Evolutionary conservation across 2,329 filamentous ascomycete species (phyloP).

Genomic region (Alternaria brassicicola): DNA sequence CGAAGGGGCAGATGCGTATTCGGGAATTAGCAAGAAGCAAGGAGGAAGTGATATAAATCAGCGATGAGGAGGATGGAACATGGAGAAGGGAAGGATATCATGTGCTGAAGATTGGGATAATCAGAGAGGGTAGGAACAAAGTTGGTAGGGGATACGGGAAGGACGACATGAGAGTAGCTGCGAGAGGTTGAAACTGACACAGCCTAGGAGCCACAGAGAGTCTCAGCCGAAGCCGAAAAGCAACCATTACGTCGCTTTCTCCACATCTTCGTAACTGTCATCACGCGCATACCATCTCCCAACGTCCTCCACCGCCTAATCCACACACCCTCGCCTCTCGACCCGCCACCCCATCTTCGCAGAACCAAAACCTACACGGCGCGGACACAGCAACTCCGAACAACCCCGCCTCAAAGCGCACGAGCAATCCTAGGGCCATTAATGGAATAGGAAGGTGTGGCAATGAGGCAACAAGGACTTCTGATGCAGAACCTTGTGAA

Average conservation of each 20-base stretch:
- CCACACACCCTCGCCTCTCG: background rate
- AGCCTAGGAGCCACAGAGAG: background rate
- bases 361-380: constrained; percentile 21
- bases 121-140: background rate
- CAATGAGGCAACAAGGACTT: constrained; percentile 7
- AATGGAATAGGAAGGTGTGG: constrained; percentile 16
- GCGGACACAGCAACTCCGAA: constrained; percentile 17
- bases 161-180: background rate
- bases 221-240: background rate
- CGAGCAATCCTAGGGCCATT: constrained; percentile 18
- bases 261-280: background rate
- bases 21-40: background rate
- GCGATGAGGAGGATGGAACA: background rate
- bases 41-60: background rate
- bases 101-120: background rate
- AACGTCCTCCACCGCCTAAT: background rate
- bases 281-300: background rate
- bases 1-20: background rate
- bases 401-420: constrained; percentile 10
- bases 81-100: background rate
- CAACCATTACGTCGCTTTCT: background rate
- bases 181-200: background rate
- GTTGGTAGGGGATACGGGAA: background rate
- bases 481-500: constrained; percentile 10
- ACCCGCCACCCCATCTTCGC: constrained; percentile 13